Conservation (phyloP, 257 asterid species). For the Plectranthus barbatus region DNA sequence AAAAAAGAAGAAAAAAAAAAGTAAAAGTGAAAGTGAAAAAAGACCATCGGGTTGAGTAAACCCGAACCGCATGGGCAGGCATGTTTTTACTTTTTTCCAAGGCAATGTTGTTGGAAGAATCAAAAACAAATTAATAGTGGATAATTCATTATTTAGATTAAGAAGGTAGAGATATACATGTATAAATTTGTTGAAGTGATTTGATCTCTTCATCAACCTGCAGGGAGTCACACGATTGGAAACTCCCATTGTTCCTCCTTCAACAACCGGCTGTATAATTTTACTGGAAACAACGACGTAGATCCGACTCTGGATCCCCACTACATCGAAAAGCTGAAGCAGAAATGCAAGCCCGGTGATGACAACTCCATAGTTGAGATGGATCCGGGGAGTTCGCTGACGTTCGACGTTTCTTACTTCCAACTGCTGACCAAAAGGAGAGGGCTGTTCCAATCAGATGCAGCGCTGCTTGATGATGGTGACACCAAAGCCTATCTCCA, state of each 20-base stretch:
- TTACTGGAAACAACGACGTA: conserved; percentile 21
- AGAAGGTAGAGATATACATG: too few species aligned
- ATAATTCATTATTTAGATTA: too few species aligned
- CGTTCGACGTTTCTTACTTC: conserved; percentile 28
- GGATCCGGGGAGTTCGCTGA: conserved; percentile 35
- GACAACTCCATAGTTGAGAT: conserved; percentile 28
- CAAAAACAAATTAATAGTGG: too few species aligned
- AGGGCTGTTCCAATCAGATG: conserved; percentile 37
- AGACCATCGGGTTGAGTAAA: too few species aligned
- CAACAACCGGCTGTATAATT: conserved; percentile 33
- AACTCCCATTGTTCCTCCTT: conserved; percentile 38
- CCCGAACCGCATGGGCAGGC: too few species aligned
- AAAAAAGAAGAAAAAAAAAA: too few species aligned
- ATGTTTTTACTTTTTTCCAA: too few species aligned
- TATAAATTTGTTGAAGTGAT: too few species aligned
- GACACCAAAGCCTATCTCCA: conserved; percentile 28
- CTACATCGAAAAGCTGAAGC: conserved; percentile 15
- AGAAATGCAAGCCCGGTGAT: conserved; percentile 24
- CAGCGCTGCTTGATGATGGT: conserved; percentile 28
- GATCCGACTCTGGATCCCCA: conserved; percentile 29
- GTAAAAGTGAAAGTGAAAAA: too few species aligned
- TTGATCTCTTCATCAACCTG: too few species aligned
- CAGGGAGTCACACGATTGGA: conserved; percentile 41
- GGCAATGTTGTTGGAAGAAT: too few species aligned
- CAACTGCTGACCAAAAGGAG: conserved; percentile 23